Base-by-base conservation (phyloP, 148 eudicot genomes). In the Silene conica region DNA sequence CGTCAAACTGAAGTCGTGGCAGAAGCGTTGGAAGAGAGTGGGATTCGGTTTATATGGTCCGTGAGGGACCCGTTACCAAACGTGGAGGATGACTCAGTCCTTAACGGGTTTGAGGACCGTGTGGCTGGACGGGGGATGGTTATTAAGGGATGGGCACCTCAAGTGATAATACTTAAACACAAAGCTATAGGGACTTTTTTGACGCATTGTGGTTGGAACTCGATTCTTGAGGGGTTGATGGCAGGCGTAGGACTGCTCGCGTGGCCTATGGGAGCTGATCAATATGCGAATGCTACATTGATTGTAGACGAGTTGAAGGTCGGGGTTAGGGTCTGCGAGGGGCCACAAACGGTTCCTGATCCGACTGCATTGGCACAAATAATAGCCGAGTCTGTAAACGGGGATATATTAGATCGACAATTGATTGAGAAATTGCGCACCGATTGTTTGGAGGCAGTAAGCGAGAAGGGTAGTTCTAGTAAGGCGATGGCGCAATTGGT, bases 141-240 rank as follows among this genome's bases (percentile, higher is more conserved):
- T 12, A 62, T 88, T 2, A 81, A 54, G 26, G 87, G 79, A 3
- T 86, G 92, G 92, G 92, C 85, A 6, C 92, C 92, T 0, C 89
- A 88, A 59, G 73, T 81, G 55, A 19, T 46, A 74, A 79, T 88
- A 60, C 34, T 88, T 6, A 69, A 75, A 20, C 89, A 88, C 46
- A 63, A 43, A 7, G 82, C 89, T 2, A 65, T 81, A 0, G 92
- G 85, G 1, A 78, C 76, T 9, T 88, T 88, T 38, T 43, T 88
- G 74, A 88, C 86, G 3, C 92, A 88, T 48, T 86, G 86, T 59
- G 92, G 92, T 0, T 86, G 89, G 92, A 86, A 86, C 79, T 88
- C 92, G 67, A 43, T 68, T 3, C 48, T 83, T 3, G 93, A 89
- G 54, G 87, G 85, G 2, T 28, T 89, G 12, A 64, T 79, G 18